Base-by-base conservation (phyloP, 208 protist species). In the Trichomonas gallinae region DNA sequence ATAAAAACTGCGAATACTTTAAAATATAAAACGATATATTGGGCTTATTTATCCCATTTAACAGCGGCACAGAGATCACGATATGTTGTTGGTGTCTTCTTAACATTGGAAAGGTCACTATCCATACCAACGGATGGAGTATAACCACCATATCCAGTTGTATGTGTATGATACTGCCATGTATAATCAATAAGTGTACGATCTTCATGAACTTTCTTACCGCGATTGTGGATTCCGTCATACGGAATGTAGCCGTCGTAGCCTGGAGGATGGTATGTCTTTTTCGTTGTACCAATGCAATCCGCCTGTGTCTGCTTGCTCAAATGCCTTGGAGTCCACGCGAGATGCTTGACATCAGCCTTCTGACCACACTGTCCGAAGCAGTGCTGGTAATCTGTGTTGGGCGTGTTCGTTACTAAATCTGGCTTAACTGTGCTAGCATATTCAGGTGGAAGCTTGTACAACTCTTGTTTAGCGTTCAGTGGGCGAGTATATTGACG, bases 21-120 rank as follows among this genome's bases (percentile, higher is more conserved):
- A 72, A 72, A 51, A 51, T 51, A 72, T 72, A 72, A n/a, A 72
- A 21, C 58, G 58, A n/a, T n/a, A 72, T 72, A n/a, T 72, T 17
- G 58, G 26, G 58, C 21, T 72, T 72, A 72, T 72, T 72, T 72
- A 21, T 72, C 58, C 58, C 58, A 72, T 72, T 72, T 72, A 72
- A 72, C 58, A 72, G 58, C 87, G 38, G 42, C 87, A 93, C 87
- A 93, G 40, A 93, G 42, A 51, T 93, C 87, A 38, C 87, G 87
- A 38, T 93, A 93, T 34, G 87, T 93, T 51, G 87, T 93, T 48
- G 87, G n/a, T 51, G 87, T 51, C 44, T 44, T 48, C 26, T 93
- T 48, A n/a, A 93, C 13, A 89, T 89, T 89, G 8, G 87, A 48
- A 58, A 34, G 17, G 21, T 23, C 26, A 48, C 13, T 93, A 38